A percentile compares a stretch with the other conserved stretches of the same genome.
These are phyloP conservation scores for Tremella mesenterica DNA, from an alignment of 768 basidiomycete genomes.

Conservation along the genomic window DNA sequence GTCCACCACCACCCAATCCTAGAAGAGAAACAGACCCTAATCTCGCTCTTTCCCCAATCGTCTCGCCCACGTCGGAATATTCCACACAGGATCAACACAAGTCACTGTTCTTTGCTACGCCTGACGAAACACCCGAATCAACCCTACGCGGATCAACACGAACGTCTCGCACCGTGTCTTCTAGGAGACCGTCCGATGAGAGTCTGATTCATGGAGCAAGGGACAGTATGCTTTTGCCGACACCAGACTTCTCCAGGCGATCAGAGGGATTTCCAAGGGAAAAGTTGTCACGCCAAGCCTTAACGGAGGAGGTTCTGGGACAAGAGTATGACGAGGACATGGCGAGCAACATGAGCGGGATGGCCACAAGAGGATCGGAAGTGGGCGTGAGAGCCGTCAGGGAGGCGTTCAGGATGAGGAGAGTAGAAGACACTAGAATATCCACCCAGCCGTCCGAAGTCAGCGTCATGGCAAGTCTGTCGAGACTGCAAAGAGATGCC, in stretches of 20 bases:
- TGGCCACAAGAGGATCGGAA: neutral
- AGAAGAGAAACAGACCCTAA: neutral
- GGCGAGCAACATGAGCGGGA: neutral
- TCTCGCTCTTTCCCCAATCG: neutral
- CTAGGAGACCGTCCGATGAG: neutral
- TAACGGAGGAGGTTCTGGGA: neutral
- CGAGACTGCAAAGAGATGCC: slow-evolving; percentile 10
- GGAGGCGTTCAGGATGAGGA: neutral
- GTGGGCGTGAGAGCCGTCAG: neutral
- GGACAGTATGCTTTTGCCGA: neutral
- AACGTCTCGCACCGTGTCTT: neutral
- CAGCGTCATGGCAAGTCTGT: slow-evolving; percentile 7
- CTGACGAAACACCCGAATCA: neutral
- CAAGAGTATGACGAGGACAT: neutral
- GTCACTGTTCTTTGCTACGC: neutral
- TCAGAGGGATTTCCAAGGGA: too few relatives aligned
- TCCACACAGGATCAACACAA: neutral
- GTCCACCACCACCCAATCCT: neutral
- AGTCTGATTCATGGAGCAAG: too few relatives aligned
- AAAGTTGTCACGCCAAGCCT: too few relatives aligned
- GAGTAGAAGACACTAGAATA: neutral
- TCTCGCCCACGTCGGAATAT: neutral
- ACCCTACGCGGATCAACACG: neutral
- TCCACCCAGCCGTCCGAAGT: too few relatives aligned
- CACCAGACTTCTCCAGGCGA: neutral